These are phyloP conservation scores for Aegle marmelos DNA, from an alignment of 345 rosid species.

Conservation along the genomic window DNA sequence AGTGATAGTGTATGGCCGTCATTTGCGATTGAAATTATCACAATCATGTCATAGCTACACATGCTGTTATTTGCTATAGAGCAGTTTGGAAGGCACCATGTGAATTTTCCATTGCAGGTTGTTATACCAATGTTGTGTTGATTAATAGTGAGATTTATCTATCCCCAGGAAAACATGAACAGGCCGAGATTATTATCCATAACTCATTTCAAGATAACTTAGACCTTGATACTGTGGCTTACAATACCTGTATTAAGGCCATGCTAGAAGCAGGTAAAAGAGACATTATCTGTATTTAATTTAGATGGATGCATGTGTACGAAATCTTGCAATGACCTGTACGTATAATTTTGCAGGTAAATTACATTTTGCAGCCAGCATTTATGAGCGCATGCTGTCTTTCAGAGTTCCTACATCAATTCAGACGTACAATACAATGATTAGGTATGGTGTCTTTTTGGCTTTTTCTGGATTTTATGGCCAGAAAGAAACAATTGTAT, in stretches of 20 bases:
- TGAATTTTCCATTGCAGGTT: background rate
- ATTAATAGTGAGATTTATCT: constrained; percentile 11
- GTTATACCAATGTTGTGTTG: background rate
- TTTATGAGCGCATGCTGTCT: constrained; percentile 61
- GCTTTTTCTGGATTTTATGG: too few relatives aligned
- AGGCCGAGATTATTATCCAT: constrained; percentile 52
- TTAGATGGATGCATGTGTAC: constrained; percentile 3
- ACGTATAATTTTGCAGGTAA: constrained; percentile 47
- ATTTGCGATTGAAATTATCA: background rate
- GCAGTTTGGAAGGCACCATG: background rate
- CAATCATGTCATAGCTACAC: background rate
- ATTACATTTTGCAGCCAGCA: constrained; percentile 52
- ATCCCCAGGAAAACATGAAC: constrained; percentile 61
- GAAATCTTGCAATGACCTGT: constrained; percentile 21
- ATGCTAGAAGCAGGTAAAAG: constrained; percentile 77
- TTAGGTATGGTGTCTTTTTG: constrained; percentile 31
- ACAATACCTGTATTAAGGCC: constrained; percentile 82
- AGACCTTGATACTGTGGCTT: constrained; percentile 75
- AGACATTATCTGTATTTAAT: constrained; percentile 1
- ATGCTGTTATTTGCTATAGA: background rate
- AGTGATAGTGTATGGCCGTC: background rate
- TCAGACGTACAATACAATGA: constrained; percentile 74
- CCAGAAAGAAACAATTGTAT: too few relatives aligned
- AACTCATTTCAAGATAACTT: constrained; percentile 36
- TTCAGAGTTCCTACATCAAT: constrained; percentile 56